Conservation (phyloP, 1,284 basidiomycete genomes). For the Boletus sp. region DNA sequence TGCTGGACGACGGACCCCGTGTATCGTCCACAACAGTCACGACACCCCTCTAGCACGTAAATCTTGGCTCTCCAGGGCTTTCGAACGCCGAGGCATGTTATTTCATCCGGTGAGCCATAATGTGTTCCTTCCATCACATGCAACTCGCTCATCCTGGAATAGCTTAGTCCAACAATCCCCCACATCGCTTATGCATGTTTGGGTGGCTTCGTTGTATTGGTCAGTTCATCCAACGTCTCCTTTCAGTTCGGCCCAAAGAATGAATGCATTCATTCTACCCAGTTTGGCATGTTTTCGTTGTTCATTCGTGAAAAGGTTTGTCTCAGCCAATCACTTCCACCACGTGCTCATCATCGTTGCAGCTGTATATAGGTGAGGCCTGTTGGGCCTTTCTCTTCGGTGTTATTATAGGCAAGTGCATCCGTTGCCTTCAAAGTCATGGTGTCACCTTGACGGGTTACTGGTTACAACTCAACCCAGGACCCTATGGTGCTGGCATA, state of each 20-base stretch:
- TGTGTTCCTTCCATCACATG: not conserved
- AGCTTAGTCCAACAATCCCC: constrained; percentile 69
- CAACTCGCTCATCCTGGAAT: constrained; percentile 5
- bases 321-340: not conserved
- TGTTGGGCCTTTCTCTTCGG: constrained; percentile 94
- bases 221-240: constrained; percentile 36
- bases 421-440: constrained; percentile 17
- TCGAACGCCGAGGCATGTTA: constrained; percentile 15
- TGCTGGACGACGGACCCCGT: not conserved
- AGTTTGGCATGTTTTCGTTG: constrained; percentile 95
- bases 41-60: not conserved
- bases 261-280: constrained; percentile 3
- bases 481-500: constrained; percentile 81
- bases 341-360: constrained; percentile 10
- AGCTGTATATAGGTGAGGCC: constrained; percentile 95
- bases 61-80: not conserved
- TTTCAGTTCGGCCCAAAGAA: not conserved
- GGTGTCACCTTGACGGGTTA: not conserved
- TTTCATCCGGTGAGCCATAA: constrained; percentile 27
- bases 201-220: constrained; percentile 77
- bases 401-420: constrained; percentile 73
- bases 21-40: constrained; percentile 6
- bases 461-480: constrained; percentile 34
- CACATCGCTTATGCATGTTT: constrained; percentile 81
- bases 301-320: constrained; percentile 85